Conservation (phyloP, 768 basidiomycete genomes). For the Xerocomellus intermedius region DNA sequence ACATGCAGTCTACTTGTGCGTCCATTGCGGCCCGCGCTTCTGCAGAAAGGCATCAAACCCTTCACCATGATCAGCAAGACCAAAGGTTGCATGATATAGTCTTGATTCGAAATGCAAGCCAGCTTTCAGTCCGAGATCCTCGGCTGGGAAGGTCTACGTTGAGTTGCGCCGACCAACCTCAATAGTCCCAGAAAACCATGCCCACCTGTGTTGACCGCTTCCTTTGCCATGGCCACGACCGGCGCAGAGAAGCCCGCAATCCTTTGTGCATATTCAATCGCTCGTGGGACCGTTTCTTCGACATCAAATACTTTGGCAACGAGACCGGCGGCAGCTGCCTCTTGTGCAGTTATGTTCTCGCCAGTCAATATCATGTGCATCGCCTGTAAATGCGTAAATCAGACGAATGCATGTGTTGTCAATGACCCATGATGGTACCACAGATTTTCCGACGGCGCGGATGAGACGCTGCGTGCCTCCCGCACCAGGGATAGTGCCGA, state of each 20-base stretch:
- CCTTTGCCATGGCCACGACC: conserved; percentile 42
- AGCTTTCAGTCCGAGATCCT: conserved; percentile 44
- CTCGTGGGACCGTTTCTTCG: conserved; percentile 42
- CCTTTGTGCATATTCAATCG: conserved; percentile 38
- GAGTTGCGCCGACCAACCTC: not conserved
- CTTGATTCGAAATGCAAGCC: conserved; percentile 48
- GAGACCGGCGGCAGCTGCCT: conserved; percentile 49
- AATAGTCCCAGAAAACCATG: not conserved
- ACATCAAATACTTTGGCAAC: conserved; percentile 43
- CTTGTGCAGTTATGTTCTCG: conserved; percentile 42
- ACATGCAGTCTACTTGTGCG: conserved; percentile 34
- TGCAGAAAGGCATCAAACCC: conserved; percentile 49
- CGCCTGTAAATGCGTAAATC: conserved; percentile 30
- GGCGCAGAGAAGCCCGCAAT: conserved; percentile 35
- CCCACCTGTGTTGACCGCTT: conserved; percentile 48
- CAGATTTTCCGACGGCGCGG: conserved; percentile 79
- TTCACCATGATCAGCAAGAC: conserved; percentile 46
- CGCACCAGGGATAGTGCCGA: conserved; percentile 91
- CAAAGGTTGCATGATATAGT: conserved; percentile 51
- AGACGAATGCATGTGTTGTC: not conserved
- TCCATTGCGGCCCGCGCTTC: conserved; percentile 46
- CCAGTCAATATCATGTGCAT: conserved; percentile 60
- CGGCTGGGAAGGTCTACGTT: conserved; percentile 30
- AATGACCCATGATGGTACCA: conserved; percentile 18
- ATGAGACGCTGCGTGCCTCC: conserved; percentile 93